Evolutionary conservation across 1,284 basidiomycete genomes (phyloP), one percentile per base, ranked within the genome.

Genomic region (Austropuccinia psidii): DNA sequence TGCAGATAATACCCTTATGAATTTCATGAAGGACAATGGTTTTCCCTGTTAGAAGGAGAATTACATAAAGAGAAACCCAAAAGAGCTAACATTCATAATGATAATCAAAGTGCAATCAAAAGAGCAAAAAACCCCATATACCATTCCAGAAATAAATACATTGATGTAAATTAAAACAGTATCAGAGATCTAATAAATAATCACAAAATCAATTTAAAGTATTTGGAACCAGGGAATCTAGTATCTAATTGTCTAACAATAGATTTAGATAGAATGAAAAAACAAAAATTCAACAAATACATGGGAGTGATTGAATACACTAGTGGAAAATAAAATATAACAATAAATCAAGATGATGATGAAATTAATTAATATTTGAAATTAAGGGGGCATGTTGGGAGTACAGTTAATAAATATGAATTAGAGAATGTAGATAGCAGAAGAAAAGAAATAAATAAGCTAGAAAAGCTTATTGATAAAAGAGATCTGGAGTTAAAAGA

Each of bases 181-280:
- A 43, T 68, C 17, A 45, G 39, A 41, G 66, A 68, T 41, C 37
- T 52, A 54, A 43, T 57, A 31, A 68, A 57, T 17, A 54, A 68
- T 31, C 41, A 68, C 55, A 52, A 57, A 29, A 52, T 52, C 15
- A 35, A 21, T 13, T 35, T 66, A 19, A 37, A 45, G 33, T 66
- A 66, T 37, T 35, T 66, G 19, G 17, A 43, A 35, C 49, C 64
- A 31, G 47, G 24, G 29, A 31, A 66, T 3, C 49, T 66, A 52
- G 54, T 52, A 68, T 50, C 66, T 37, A 52, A 68, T 43, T 57
- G 57, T n/a, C 41, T 58, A 27, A 69, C 54, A 27, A 69, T 57
- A 47, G 52, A 52, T 54, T 58, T 69, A 58, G 54, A 69, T 35
- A 43, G 67, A 57, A 54, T 69, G 27, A 69, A 69, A 47, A 52